These are phyloP conservation scores for Penicillium sp. DNA, from an alignment of 2,329 filamentous ascomycete genomes.

Conservation along the genomic window DNA sequence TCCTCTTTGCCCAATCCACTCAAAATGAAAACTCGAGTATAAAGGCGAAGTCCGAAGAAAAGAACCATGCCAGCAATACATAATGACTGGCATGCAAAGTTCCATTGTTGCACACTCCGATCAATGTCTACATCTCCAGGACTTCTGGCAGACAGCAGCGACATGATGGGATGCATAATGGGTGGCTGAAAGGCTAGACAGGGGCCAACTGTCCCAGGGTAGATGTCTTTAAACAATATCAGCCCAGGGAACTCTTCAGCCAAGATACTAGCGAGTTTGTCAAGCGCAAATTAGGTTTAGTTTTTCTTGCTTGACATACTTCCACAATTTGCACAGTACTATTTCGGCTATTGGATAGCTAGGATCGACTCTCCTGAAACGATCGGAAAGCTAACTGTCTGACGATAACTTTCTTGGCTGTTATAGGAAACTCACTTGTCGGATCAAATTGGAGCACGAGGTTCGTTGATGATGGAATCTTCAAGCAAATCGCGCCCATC, in stretches of 20 bases:
- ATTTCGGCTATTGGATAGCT: neutral
- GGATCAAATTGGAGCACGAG: neutral
- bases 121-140: conserved; percentile 13
- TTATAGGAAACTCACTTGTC: neutral
- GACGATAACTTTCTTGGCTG: neutral
- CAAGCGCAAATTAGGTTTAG: neutral
- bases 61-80: conserved; percentile 29
- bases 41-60: conserved; percentile 28
- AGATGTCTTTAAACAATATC: neutral
- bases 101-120: conserved; percentile 26
- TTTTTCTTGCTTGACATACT: neutral
- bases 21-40: conserved; percentile 25
- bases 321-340: neutral
- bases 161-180: neutral
- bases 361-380: conserved; percentile 5
- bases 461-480: neutral
- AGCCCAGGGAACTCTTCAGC: neutral
- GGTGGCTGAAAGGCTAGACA: neutral
- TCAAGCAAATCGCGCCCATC: neutral
- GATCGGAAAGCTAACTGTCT: neutral
- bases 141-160: conserved; percentile 10
- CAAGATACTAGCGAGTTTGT: neutral
- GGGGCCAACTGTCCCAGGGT: neutral
- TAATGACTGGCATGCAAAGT: conserved; percentile 28
- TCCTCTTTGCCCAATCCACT: conserved; percentile 28